A percentile compares a stretch with the other conserved stretches of the same genome.
phyloP scores from a whole-genome alignment of 2,329 filamentous ascomycete species.

The Cladosporium sp. region DNA sequence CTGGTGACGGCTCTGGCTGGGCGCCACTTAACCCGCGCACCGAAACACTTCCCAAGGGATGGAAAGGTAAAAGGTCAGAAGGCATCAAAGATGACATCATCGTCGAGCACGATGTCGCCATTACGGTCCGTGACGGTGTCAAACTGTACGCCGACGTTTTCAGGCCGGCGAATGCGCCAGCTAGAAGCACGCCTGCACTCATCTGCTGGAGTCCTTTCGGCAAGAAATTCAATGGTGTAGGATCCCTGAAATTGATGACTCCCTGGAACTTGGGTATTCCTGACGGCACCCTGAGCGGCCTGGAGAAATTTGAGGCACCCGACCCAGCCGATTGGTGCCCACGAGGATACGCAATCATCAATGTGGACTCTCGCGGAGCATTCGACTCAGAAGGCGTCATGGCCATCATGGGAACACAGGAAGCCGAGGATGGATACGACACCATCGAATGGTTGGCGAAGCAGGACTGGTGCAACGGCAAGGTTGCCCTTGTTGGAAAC shows the following conservation, averaged over 20 bases:
- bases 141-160: conserved; percentile 12
- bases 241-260: conserved; percentile 10
- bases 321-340: conserved; percentile 41
- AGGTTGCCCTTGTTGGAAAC: conserved; percentile 45
- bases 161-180: conserved; percentile 3
- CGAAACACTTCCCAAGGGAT: conserved; percentile 8
- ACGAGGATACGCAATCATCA: conserved; percentile 39
- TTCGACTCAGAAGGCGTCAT: conserved; percentile 40
- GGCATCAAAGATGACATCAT: not conserved
- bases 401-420: conserved; percentile 40
- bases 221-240: conserved; percentile 15
- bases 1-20: conserved; percentile 5
- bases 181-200: conserved; percentile 1
- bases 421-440: conserved; percentile 47
- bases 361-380: conserved; percentile 37
- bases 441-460: conserved; percentile 43
- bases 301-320: conserved; percentile 36
- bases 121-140: conserved; percentile 4
- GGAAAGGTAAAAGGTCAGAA: conserved; percentile 2
- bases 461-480: conserved; percentile 46
- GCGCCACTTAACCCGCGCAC: conserved; percentile 10
- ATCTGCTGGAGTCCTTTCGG: conserved; percentile 17
- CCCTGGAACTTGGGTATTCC: conserved; percentile 10
- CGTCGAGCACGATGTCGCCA: conserved; percentile 10
- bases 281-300: conserved; percentile 2